These are phyloP conservation scores for Diatrype stigma DNA, from an alignment of 2,329 filamentous ascomycete genomes.

Conservation along the genomic window DNA sequence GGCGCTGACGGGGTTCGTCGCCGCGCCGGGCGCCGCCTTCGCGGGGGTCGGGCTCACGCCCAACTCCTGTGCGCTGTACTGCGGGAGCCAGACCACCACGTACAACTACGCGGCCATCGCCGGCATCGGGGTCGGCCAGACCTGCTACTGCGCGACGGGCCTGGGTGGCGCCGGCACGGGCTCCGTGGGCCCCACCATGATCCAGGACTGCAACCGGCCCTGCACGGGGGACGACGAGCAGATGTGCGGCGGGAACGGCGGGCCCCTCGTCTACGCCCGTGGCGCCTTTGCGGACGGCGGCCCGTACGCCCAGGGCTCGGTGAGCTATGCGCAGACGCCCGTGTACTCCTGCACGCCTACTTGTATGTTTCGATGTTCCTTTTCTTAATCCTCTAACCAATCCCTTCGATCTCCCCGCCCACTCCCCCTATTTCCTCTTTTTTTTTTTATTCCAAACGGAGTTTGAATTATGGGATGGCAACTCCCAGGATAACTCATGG, in stretches of 20 bases:
- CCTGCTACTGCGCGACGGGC: conserved; percentile 4
- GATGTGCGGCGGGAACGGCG: conserved; percentile 12
- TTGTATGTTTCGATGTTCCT: background rate
- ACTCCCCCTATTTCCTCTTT: no score
- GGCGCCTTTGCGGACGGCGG: background rate
- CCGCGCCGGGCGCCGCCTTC: background rate
- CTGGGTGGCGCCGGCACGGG: background rate
- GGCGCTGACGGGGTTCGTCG: background rate
- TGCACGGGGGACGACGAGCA: conserved; percentile 5
- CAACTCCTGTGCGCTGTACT: background rate
- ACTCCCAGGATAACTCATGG: no score
- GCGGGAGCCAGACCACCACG: background rate
- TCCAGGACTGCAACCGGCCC: conserved; percentile 13
- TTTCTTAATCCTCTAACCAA: background rate
- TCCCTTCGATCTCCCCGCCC: no score
- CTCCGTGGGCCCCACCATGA: background rate
- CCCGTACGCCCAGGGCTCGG: background rate
- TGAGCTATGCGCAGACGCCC: background rate
- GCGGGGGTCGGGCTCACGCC: background rate
- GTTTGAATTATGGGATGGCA: no score
- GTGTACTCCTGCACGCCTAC: conserved; percentile 1
- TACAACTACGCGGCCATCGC: conserved; percentile 8
- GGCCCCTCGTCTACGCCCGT: conserved; percentile 13
- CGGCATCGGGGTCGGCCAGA: background rate
- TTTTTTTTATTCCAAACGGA: no score